Conservation (phyloP, 805 yeast genomes). For the Hanseniaspora vineae region DNA sequence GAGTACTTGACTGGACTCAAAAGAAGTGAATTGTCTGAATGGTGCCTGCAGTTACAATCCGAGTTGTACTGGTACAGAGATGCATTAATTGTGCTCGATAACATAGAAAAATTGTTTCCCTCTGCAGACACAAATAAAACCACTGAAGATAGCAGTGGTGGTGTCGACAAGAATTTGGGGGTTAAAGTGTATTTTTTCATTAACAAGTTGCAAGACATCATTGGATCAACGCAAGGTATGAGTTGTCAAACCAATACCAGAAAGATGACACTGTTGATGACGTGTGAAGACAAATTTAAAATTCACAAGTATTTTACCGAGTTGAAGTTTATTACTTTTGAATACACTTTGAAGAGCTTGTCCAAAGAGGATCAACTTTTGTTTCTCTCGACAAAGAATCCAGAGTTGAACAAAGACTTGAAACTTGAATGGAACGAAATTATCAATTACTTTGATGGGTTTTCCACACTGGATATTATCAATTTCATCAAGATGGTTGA, state of each 20-base stretch:
- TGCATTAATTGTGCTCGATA: slow-evolving; percentile 60
- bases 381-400: background rate
- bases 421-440: background rate
- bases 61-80: slow-evolving; percentile 69
- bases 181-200: background rate
- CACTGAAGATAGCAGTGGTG: slow-evolving; percentile 1
- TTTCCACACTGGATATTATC: slow-evolving; percentile 19
- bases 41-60: slow-evolving; percentile 30
- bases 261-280: background rate
- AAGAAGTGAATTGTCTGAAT: slow-evolving; percentile 18
- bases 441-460: background rate
- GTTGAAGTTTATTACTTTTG: background rate
- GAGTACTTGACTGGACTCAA: slow-evolving; percentile 48
- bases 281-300: background rate
- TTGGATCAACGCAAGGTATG: background rate
- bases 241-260: too few relatives aligned
- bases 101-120: slow-evolving; percentile 59
- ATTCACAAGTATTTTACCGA: background rate
- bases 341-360: background rate
- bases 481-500: slow-evolving; percentile 13
- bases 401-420: background rate
- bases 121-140: slow-evolving; percentile 38
- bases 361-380: background rate
- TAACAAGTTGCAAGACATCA: background rate
- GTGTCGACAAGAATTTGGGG: background rate